Evolutionary conservation across 306 rosid species (phyloP), one percentile per base, ranked within the genome.

Genomic region (Pterocarpus macrocarpus): DNA sequence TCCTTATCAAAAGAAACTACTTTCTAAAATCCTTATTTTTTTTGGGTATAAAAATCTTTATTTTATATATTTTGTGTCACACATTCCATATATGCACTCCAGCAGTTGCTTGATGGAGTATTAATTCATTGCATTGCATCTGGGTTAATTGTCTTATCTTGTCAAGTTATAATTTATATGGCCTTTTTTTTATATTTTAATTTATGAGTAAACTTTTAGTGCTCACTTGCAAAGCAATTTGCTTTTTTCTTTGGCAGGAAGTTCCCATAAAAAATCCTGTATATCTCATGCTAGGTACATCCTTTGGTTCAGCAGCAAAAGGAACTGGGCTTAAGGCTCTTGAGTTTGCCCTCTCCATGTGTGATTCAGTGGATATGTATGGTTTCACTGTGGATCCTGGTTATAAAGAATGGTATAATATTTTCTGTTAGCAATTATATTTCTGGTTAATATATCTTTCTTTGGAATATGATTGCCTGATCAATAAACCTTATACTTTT

Each of bases 301-400:
- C 98, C 78, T 95, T 95, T 90, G 99, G 99, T 64, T 93, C 97
- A 62, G 99, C 98, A 3, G 99, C 98, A 79, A 95, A 95, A 89
- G 98, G 98, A 88, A 93, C 99, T 16, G 99, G 99, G 64, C 96
- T 95, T 80, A 95, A 95, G 91, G 99, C 99, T 87, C 97, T 95
- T 77, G 99, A 95, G 87, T 95, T 95, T 88, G 94, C 97, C 8
- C 96, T 95, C 63, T 95, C 97, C 78, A 82, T 93, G 50, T 95
- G 99, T 50, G 93, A 95, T 63, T 95, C 99, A 7, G 98, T 93
- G 53, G 99, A 95, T 91, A 95, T 95, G 96, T 93, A 91, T 86
- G 99, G 99, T 75, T 95, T 95, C 90, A 95, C 98, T 35, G 99
- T 95, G 74, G 99, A 95, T 90, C 97, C 99, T 64, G 98, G 98